Base-by-base conservation (phyloP, 352 stramenopile genomes). In the Chrysophaeum taylorii region DNA sequence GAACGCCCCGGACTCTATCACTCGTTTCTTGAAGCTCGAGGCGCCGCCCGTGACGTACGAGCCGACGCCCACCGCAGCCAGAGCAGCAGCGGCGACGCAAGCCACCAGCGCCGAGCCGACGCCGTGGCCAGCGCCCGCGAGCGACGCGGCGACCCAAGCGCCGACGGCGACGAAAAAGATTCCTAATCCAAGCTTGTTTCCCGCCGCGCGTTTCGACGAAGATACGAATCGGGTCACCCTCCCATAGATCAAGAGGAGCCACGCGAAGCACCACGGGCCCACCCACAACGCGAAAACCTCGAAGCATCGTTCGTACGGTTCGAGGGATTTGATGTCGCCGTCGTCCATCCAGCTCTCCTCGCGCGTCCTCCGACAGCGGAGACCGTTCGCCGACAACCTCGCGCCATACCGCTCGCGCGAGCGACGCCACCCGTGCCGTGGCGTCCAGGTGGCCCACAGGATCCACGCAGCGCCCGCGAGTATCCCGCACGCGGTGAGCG, bases 131-230 rank as follows among this genome's bases (percentile, higher is more conserved):
- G 68, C 74, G 31, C 78, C 80, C 54, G 81, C 73, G 16, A 87
- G 62, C 1, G 74, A 81, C 18, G 78, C 79, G 33, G 78, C 77
- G 27, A 71, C 64, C 75, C 79, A 87, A 7, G 85, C 63, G 31
- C 73, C 74, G 42, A 81, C 76, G 0, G 85, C 38, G 18, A 81
- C 68, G 39, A 85, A 76, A 21, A 79, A n/a, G n/a, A n/a, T n/a
- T n/a, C n/a, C n/a, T n/a, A n/a, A n/a, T n/a, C n/a, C n/a, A n/a
- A n/a, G n/a, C n/a, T n/a, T n/a, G n/a, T n/a, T n/a, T n/a, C n/a
- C n/a, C n/a, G n/a, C n/a, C n/a, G n/a, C n/a, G n/a, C n/a, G n/a
- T n/a, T n/a, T n/a, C n/a, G n/a, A n/a, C n/a, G n/a, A n/a, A n/a
- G n/a, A n/a, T n/a, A n/a, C n/a, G n/a, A n/a, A n/a, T n/a, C n/a